Percentiles rank a stretch among this genome's conserved stretches.
Evolutionary conservation across 1,139 yeast species (phyloP).

Genomic region (Scheffersomyces illinoinensis): DNA sequence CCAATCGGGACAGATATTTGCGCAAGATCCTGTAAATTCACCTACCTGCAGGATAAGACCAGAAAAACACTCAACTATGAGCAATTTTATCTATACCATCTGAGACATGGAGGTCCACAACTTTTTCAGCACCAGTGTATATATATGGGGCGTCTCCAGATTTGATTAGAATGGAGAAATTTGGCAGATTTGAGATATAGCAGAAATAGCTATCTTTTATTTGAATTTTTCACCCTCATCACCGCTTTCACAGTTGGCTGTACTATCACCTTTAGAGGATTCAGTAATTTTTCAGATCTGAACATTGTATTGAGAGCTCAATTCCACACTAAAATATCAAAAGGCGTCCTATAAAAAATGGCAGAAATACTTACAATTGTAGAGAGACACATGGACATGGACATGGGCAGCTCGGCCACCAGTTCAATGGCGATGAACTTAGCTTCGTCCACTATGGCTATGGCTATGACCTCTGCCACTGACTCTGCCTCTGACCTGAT

Average conservation of each 20-base stretch:
- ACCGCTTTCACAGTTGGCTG: neutral
- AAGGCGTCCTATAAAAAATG: neutral
- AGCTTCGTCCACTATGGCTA: conserved; percentile 10
- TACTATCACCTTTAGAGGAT: neutral
- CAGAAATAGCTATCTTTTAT: neutral
- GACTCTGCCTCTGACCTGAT: conserved; percentile 6
- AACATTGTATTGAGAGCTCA: neutral
- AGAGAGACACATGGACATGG: neutral
- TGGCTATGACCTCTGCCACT: conserved; percentile 11
- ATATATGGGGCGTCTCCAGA: neutral
- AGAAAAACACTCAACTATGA: neutral
- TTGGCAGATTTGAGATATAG: neutral
- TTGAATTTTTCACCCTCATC: neutral
- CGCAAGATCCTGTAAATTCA: neutral
- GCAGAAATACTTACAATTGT: neutral
- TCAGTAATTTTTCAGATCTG: neutral
- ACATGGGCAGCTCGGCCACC: neutral
- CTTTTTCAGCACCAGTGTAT: neutral
- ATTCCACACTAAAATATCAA: neutral
- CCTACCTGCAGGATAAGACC: neutral
- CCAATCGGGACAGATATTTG: conserved; percentile 2
- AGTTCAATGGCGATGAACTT: neutral
- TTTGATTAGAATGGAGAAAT: neutral
- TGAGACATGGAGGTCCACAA: neutral
- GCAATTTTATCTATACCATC: neutral